Conservation (phyloP, 192 early-diverging fungal genomes). For the Cladochytrium replicatum region DNA sequence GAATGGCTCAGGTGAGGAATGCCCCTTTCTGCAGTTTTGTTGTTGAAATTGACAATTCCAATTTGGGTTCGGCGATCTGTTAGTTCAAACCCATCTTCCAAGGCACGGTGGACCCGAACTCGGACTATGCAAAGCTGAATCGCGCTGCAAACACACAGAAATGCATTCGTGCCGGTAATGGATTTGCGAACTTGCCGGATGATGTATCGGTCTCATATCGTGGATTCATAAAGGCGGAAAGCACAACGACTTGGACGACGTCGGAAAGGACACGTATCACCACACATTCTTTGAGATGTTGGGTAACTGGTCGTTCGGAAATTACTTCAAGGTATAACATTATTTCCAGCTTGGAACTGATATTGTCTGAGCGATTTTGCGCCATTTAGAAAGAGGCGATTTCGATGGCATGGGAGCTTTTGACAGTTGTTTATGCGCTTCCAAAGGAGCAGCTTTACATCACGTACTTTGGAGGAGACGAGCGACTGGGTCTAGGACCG, state of each 20-base stretch:
- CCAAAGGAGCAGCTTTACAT: slow-evolving; percentile 86
- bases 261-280: slow-evolving; percentile 96
- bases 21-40: neutral
- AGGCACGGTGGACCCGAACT: slow-evolving; percentile 89
- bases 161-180: slow-evolving; percentile 91
- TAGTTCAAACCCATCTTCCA: slow-evolving; percentile 95
- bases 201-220: slow-evolving; percentile 1
- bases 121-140: slow-evolving; percentile 79
- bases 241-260: slow-evolving; percentile 98
- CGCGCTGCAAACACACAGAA: slow-evolving; percentile 96
- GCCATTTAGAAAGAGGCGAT: slow-evolving; percentile 70
- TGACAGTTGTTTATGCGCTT: slow-evolving; percentile 76
- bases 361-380: neutral
- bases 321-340: slow-evolving; percentile 82
- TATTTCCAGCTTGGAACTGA: neutral
- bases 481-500: slow-evolving; percentile 60
- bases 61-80: neutral
- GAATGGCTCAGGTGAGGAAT: slow-evolving; percentile 93
- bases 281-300: slow-evolving; percentile 99
- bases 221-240: slow-evolving; percentile 65
- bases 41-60: slow-evolving; percentile 1
- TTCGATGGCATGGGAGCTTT: slow-evolving; percentile 79
- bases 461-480: slow-evolving; percentile 93
- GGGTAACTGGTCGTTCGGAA: slow-evolving; percentile 99
- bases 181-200: slow-evolving; percentile 1